These are phyloP conservation scores for Nicotiana otophora DNA, from an alignment of 257 asterid species.

Conservation along the genomic window DNA sequence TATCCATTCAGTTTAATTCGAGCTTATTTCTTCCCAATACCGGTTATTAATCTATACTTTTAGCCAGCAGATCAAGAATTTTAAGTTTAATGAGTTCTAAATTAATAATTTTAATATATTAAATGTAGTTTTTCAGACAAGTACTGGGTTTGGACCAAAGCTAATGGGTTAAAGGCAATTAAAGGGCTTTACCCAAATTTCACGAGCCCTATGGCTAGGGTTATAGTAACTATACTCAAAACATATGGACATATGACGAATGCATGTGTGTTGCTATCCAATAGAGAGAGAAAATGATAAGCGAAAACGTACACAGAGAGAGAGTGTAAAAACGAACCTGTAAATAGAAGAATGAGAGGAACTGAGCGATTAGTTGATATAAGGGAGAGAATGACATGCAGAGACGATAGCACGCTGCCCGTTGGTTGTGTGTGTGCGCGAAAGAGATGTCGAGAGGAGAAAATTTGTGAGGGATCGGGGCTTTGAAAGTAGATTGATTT, in stretches of 20 bases:
- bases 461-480: neutral
- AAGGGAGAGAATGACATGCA: neutral
- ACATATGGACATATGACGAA: neutral
- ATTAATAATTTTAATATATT: no score
- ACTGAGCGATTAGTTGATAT: neutral
- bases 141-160: no score
- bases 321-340: neutral
- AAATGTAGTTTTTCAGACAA: no score
- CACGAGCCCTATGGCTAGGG: slow-evolving; percentile 1
- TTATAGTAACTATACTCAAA: neutral
- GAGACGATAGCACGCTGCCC: neutral
- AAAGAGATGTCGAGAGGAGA: neutral
- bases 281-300: neutral
- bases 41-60: no score
- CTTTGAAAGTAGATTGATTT: neutral
- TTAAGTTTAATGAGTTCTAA: no score
- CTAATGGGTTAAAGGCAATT: neutral
- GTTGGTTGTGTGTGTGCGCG: neutral
- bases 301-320: neutral
- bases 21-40: neutral
- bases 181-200: neutral
- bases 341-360: neutral
- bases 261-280: neutral
- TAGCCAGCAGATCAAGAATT: no score
- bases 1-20: neutral